Percentiles rank a stretch among this genome's conserved stretches.
Evolutionary conservation across 257 asterid species (phyloP).

Genomic region (Solanum clarkiae): DNA sequence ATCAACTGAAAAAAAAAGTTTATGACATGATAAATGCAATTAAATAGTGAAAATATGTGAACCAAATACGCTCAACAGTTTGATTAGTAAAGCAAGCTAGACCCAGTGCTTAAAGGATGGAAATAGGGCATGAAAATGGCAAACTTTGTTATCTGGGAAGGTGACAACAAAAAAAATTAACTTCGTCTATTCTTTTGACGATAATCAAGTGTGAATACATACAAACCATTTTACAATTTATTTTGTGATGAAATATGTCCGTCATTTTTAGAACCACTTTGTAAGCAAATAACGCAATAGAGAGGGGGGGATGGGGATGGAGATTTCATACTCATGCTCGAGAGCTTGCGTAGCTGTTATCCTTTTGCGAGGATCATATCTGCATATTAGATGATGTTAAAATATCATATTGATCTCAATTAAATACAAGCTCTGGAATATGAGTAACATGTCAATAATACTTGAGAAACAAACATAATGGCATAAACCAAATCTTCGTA

Average conservation of each 20-base stretch:
- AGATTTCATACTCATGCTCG: slow-evolving; percentile 77
- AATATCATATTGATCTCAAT: neutral
- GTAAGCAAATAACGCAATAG: neutral
- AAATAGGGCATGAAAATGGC: neutral
- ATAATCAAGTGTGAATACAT: neutral
- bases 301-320: neutral
- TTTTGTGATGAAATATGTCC: neutral
- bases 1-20: neutral
- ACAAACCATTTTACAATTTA: neutral
- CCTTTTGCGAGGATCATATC: slow-evolving; percentile 93
- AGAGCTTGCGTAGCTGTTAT: slow-evolving; percentile 93
- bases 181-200: neutral
- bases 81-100: neutral
- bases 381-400: slow-evolving; percentile 25
- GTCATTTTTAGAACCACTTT: neutral
- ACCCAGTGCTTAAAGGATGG: neutral
- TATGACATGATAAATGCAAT: neutral
- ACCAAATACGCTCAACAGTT: neutral
- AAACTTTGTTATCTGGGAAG: neutral
- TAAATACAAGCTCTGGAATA: neutral
- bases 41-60: neutral
- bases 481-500: neutral
- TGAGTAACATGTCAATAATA: neutral
- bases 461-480: neutral
- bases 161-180: neutral